These are phyloP conservation scores for Polygonum maritimum DNA, from an alignment of 148 eudicot species.

Conservation along the genomic window DNA sequence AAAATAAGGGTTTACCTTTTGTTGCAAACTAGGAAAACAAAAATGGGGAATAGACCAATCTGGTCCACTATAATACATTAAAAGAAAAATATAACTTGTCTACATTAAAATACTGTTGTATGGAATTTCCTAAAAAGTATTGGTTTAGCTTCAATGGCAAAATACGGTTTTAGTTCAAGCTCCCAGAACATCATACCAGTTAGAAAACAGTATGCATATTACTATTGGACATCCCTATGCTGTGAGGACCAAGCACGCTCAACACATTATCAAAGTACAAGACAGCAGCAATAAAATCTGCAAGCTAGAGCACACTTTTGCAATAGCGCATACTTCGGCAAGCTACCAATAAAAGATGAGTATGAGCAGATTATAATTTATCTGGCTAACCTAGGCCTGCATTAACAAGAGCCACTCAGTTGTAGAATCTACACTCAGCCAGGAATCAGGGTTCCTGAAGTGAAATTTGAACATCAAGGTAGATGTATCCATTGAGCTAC, in stretches of 20 bases:
- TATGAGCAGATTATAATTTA: background rate
- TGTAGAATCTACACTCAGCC: background rate
- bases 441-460: background rate
- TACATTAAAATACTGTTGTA: background rate
- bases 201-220: background rate
- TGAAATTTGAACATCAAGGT: background rate
- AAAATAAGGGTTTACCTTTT: no score
- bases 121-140: background rate
- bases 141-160: background rate
- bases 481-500: background rate
- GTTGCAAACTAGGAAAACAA: no score
- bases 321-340: background rate
- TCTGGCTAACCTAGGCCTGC: background rate
- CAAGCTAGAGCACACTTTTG: background rate
- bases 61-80: no score
- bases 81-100: background rate
- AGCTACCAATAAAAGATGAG: background rate
- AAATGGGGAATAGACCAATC: no score
- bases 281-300: background rate
- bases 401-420: background rate
- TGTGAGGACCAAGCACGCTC: background rate
- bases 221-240: background rate
- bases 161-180: background rate
- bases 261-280: background rate
- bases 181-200: background rate